Percentiles rank a stretch among this genome's conserved stretches.
These are phyloP conservation scores for Leucocoprinus gongylophorus DNA, from an alignment of 1,284 basidiomycete genomes.

Conservation along the genomic window DNA sequence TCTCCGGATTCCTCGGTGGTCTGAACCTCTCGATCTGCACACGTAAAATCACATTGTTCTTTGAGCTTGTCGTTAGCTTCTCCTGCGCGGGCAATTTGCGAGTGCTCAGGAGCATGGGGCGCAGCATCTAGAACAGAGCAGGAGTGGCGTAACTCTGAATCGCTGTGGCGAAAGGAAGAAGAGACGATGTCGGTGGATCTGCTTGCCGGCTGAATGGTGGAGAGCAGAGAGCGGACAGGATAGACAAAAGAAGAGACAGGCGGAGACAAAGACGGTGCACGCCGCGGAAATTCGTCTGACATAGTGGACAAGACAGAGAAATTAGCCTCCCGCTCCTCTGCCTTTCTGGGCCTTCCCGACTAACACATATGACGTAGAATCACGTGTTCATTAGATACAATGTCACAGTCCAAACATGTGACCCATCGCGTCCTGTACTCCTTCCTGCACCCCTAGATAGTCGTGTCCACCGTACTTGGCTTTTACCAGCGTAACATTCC, in stretches of 20 bases:
- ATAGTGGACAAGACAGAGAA: not conserved
- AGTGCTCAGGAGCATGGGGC: not conserved
- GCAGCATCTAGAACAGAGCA: not conserved
- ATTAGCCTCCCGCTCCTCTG: not conserved
- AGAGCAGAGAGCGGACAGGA: conserved; percentile 35
- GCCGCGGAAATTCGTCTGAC: not conserved
- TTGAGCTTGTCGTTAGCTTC: not conserved
- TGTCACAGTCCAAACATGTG: conserved; percentile 36
- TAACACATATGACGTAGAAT: not conserved
- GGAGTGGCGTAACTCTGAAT: conserved; percentile 2
- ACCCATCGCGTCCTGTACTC: conserved; percentile 64
- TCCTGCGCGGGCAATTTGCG: not conserved
- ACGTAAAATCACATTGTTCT: not conserved
- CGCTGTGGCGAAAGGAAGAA: not conserved
- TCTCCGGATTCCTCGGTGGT: not conserved
- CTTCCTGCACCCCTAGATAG: conserved; percentile 59
- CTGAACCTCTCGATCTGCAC: not conserved
- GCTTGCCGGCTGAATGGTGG: conserved; percentile 27
- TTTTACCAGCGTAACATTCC: conserved; percentile 54
- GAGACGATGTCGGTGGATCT: conserved; percentile 15
- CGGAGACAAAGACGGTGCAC: not conserved
- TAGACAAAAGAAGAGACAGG: conserved; percentile 31
- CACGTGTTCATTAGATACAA: not conserved
- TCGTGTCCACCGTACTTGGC: conserved; percentile 60
- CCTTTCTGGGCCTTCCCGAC: not conserved